A percentile compares a stretch with the other conserved stretches of the same genome.
Conservation (phyloP, 1,284 basidiomycete genomes). For the Ceratobasidium sp. region DNA sequence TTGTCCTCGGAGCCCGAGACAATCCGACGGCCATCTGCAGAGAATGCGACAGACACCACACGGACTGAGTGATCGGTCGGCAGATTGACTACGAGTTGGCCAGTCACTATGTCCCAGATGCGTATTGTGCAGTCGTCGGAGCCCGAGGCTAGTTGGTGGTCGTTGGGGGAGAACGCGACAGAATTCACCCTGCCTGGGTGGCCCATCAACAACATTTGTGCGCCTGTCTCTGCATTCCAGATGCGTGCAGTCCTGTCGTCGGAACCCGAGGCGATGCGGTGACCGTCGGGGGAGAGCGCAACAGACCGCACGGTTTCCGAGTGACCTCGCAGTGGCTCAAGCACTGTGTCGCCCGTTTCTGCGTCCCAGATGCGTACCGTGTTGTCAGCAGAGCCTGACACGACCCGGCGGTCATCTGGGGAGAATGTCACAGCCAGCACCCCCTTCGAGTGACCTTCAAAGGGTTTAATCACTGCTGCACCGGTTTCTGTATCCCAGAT, state of each 20-base stretch:
- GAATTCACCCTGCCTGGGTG: neutral
- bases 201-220: neutral
- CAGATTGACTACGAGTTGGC: neutral
- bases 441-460: neutral
- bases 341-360: neutral
- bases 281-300: constrained; percentile 26
- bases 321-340: constrained; percentile 17
- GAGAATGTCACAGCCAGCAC: constrained; percentile 26
- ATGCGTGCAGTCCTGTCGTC: no score
- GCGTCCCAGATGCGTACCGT: constrained; percentile 32
- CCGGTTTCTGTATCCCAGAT: constrained; percentile 22
- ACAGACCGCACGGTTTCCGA: constrained; percentile 10
- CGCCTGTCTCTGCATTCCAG: neutral
- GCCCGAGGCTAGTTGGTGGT: neutral
- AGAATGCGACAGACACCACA: constrained; percentile 60
- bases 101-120: neutral
- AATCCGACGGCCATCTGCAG: constrained; percentile 79
- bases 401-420: constrained; percentile 17
- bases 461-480: neutral
- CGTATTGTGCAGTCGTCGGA: constrained; percentile 7
- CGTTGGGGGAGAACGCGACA: constrained; percentile 23
- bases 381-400: constrained; percentile 6
- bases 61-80: neutral
- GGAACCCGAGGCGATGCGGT: constrained; percentile 16
- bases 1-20: constrained; percentile 89